Conservation (phyloP, 2,329 filamentous ascomycete genomes). For the Fusarium musae region DNA sequence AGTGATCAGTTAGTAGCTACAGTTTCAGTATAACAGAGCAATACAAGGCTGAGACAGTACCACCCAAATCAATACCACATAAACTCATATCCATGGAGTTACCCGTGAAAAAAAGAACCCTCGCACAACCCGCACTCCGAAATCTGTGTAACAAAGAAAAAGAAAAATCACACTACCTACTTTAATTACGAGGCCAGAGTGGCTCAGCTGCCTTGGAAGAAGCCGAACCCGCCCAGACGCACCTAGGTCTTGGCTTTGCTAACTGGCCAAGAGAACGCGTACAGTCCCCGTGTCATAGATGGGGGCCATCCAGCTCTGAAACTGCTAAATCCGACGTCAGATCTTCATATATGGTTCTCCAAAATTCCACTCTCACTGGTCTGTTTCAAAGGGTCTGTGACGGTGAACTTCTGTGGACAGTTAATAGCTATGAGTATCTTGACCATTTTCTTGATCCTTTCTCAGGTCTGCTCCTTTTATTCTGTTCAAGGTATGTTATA, state of each 20-base stretch:
- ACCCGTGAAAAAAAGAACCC: neutral
- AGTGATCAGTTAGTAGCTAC: accelerated
- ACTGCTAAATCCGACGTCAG: neutral
- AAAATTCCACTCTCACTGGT: neutral
- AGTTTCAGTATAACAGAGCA: neutral
- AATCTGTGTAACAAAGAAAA: neutral
- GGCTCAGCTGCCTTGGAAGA: constrained; percentile 33
- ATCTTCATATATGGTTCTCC: constrained; percentile 2
- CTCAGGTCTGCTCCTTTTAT: neutral
- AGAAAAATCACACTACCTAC: neutral
- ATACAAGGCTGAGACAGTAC: neutral
- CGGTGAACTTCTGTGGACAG: neutral
- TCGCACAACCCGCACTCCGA: neutral
- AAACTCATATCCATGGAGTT: neutral
- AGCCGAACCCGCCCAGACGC: constrained; percentile 7
- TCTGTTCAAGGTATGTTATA: constrained; percentile 11
- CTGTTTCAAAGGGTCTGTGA: neutral
- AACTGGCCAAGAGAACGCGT: constrained; percentile 14
- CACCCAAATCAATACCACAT: neutral
- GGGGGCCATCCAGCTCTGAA: neutral
- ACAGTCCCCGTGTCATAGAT: constrained; percentile 21
- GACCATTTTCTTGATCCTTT: constrained; percentile 4
- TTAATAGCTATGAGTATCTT: constrained; percentile 16
- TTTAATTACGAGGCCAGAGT: constrained; percentile 23
- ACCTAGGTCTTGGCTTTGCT: constrained; percentile 16